Conservation (phyloP, 2,329 filamentous ascomycete genomes). For the Paecilomyces formosus region DNA sequence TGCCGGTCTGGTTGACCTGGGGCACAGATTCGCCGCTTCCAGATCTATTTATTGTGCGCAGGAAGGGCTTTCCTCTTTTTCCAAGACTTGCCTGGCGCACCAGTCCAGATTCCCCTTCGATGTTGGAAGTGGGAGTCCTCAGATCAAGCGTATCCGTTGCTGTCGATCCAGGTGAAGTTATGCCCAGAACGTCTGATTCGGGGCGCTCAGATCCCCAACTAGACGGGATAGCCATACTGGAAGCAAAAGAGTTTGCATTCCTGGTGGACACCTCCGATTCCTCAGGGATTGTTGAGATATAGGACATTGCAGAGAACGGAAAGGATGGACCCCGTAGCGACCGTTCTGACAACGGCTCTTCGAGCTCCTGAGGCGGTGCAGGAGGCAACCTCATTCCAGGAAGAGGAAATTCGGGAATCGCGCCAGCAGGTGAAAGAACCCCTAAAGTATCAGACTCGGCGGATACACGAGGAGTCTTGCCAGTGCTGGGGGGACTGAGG, state of each 20-base stretch:
- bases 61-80: slow-evolving; percentile 20
- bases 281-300: slow-evolving; percentile 69
- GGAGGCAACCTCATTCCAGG: background rate
- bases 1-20: background rate
- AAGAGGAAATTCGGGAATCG: slow-evolving; percentile 21
- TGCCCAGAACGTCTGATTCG: slow-evolving; percentile 40
- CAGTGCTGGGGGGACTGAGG: slow-evolving; percentile 14
- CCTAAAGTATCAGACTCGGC: slow-evolving; percentile 22
- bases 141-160: slow-evolving; percentile 6
- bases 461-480: slow-evolving; percentile 18
- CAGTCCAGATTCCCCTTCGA: slow-evolving; percentile 14
- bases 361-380: background rate
- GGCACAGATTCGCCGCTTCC: slow-evolving; percentile 1
- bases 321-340: slow-evolving; percentile 25
- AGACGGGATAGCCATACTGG: slow-evolving; percentile 64
- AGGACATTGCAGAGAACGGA: slow-evolving; percentile 55
- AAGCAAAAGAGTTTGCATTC: slow-evolving; percentile 56
- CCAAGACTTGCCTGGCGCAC: slow-evolving; percentile 21
- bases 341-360: background rate
- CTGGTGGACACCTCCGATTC: slow-evolving; percentile 52
- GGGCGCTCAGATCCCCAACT: slow-evolving; percentile 51
- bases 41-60: slow-evolving; percentile 20
- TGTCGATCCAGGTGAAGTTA: slow-evolving; percentile 6
- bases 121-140: slow-evolving; percentile 5
- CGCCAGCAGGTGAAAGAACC: slow-evolving; percentile 13